Percentiles rank a stretch among this genome's conserved stretches.
Conservation (phyloP, 306 rosid species). For the Ammopiptanthus mongolicus region DNA sequence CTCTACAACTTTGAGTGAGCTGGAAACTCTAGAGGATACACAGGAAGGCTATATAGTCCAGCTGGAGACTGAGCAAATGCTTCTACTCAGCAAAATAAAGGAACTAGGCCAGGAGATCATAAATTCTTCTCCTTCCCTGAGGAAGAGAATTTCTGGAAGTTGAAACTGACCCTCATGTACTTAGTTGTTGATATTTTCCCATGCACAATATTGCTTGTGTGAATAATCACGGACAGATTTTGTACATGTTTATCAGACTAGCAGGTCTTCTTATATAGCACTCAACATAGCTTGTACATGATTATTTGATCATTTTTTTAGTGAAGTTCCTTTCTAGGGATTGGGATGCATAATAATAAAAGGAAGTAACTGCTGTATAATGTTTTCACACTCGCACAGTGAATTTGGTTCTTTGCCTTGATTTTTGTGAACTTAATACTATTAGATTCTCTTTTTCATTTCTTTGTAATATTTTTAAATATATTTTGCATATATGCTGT, state of each 20-base stretch:
- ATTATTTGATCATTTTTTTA: constrained; percentile 2
- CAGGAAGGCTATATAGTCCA: constrained; percentile 72
- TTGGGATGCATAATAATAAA: neutral
- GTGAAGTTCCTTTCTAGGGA: neutral
- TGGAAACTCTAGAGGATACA: constrained; percentile 65
- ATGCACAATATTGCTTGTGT: neutral
- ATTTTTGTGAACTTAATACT: neutral
- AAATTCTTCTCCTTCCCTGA: constrained; percentile 48
- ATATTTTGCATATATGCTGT: too few relatives aligned
- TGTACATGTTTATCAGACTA: constrained; percentile 27
- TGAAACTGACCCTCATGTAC: constrained; percentile 23
- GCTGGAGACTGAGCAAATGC: constrained; percentile 80
- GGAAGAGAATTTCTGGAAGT: constrained; percentile 37
- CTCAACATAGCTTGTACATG: constrained; percentile 30
- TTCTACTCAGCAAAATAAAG: constrained; percentile 76
- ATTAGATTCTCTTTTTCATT: too few relatives aligned
- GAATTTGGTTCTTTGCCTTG: neutral
- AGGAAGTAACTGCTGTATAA: neutral
- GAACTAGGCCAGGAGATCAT: constrained; percentile 78
- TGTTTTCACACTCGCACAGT: neutral
- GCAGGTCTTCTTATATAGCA: constrained; percentile 4
- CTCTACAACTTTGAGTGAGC: constrained; percentile 50
- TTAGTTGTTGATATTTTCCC: neutral
- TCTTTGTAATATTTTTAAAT: too few relatives aligned
- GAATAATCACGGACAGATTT: neutral